Conservation (phyloP, 352 stramenopile genomes). For the Pythium monospermum region DNA sequence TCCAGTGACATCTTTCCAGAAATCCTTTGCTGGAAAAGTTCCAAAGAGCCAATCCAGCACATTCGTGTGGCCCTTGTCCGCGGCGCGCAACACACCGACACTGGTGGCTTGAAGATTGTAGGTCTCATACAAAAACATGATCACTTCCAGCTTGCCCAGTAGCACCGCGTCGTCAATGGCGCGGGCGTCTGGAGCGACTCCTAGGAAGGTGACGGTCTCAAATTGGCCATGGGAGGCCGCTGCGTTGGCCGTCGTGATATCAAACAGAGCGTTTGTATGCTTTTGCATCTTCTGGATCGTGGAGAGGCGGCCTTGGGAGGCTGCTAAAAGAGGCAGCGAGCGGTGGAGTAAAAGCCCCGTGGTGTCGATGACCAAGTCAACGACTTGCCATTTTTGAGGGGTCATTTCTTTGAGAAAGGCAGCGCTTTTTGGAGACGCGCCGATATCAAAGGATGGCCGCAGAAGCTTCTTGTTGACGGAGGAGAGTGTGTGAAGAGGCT, state of each 20-base stretch:
- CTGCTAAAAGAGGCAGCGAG: slow-evolving; percentile 13
- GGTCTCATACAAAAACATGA: slow-evolving; percentile 2
- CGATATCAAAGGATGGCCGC: too few species aligned
- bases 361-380: slow-evolving; percentile 7
- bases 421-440: slow-evolving; percentile 5
- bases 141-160: slow-evolving; percentile 23
- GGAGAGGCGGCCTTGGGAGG: slow-evolving; percentile 16
- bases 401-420: neutral
- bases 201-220: slow-evolving; percentile 13
- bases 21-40: slow-evolving; percentile 7
- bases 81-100: slow-evolving; percentile 8
- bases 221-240: slow-evolving; percentile 16
- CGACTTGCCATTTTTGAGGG: slow-evolving; percentile 5
- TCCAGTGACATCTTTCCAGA: slow-evolving; percentile 18
- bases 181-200: slow-evolving; percentile 14
- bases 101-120: slow-evolving; percentile 1
- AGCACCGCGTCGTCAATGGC: slow-evolving; percentile 31
- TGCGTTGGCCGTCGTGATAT: neutral
- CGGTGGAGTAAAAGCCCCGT: slow-evolving; percentile 11
- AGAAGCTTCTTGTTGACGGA: too few species aligned
- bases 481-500: too few species aligned
- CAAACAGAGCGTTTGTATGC: neutral
- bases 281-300: slow-evolving; percentile 18
- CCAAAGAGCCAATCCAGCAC: slow-evolving; percentile 4
- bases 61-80: slow-evolving; percentile 9